phyloP scores from a whole-genome alignment of 495 filamentous ascomycete genomes.

The Neurospora sp. region DNA sequence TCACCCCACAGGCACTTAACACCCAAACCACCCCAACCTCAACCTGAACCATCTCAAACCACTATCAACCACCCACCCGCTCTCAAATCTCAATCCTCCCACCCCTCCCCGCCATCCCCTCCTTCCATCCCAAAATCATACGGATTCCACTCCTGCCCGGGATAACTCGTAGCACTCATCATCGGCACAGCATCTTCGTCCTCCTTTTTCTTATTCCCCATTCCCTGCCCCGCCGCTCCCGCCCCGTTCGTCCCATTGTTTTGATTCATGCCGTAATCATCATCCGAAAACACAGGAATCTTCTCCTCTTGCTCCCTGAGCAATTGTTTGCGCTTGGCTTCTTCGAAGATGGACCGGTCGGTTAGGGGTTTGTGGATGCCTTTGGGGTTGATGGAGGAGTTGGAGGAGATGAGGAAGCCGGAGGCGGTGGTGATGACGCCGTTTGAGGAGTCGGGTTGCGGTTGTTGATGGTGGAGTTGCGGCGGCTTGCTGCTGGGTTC shows the following conservation, averaged over 20 bases:
- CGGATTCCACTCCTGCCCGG: constrained; percentile 76
- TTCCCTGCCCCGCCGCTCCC: constrained; percentile 1
- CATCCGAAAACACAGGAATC: constrained; percentile 30
- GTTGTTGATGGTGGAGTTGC: not conserved
- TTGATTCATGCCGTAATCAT: not conserved
- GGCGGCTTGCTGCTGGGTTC: not conserved
- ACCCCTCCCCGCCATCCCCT: constrained; percentile 10
- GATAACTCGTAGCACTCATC: constrained; percentile 73
- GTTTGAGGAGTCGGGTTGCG: not conserved
- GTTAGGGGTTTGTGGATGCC: constrained; percentile 9
- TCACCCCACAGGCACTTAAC: no score
- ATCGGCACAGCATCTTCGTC: constrained; percentile 44
- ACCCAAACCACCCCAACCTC: no score
- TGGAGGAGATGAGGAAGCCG: not conserved
- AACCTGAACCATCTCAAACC: no score
- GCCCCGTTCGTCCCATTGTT: not conserved
- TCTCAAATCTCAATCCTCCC: constrained; percentile 11
- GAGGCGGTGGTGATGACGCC: not conserved
- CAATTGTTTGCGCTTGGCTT: constrained; percentile 19
- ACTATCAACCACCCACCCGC: no score
- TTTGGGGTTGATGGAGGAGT: not conserved
- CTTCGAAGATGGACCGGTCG: constrained; percentile 17
- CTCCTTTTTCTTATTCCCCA: constrained; percentile 14
- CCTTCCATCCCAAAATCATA: constrained; percentile 20
- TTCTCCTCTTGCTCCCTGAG: constrained; percentile 38